Conservation (phyloP, 352 stramenopile genomes). For the Phytophthora kernoviae region DNA sequence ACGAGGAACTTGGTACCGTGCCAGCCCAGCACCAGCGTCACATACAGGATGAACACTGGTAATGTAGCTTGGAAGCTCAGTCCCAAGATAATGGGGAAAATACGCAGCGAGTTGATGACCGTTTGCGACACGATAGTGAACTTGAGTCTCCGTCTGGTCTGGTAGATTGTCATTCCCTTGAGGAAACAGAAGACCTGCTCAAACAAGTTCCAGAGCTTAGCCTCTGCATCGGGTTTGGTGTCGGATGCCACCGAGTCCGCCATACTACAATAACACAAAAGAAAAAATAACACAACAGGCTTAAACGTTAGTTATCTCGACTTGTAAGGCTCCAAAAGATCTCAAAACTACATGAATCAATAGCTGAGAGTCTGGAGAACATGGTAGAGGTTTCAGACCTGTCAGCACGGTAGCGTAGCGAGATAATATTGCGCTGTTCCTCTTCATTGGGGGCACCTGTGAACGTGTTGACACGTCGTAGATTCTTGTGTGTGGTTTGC, state of each 20-base stretch:
- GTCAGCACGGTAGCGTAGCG: conserved; percentile 82
- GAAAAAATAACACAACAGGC: neutral
- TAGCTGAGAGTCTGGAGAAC: too few relatives aligned
- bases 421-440: conserved; percentile 88
- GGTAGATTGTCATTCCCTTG: conserved; percentile 90
- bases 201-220: conserved; percentile 81
- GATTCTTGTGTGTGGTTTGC: conserved; percentile 36
- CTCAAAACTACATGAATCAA: neutral
- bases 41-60: conserved; percentile 85
- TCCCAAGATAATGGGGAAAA: conserved; percentile 86
- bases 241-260: conserved; percentile 80
- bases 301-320: neutral
- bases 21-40: conserved; percentile 88
- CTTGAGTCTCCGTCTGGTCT: conserved; percentile 77
- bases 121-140: conserved; percentile 89
- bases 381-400: conserved; percentile 24
- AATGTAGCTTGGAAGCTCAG: conserved; percentile 85
- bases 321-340: neutral
- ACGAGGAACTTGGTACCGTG: conserved; percentile 89
- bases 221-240: conserved; percentile 55
- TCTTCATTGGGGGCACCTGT: conserved; percentile 64
- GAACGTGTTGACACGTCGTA: conserved; percentile 78
- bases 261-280: conserved; percentile 47
- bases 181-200: conserved; percentile 89
- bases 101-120: conserved; percentile 81